Evolutionary conservation across 2,329 filamentous ascomycete species (phyloP).

Genomic region (Ophiosphaerella korrae): DNA sequence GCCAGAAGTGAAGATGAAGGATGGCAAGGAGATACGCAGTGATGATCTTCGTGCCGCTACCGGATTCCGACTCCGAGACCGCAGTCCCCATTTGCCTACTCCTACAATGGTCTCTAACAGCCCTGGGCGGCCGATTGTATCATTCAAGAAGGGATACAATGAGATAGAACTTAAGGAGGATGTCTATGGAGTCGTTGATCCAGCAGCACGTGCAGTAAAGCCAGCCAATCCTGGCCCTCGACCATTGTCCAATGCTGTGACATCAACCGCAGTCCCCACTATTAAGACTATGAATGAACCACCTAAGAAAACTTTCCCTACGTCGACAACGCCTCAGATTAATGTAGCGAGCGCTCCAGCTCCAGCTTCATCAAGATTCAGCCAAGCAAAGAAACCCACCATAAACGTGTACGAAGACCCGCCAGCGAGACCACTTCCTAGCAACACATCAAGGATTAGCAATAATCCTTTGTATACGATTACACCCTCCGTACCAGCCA

Average conservation of each 20-base stretch:
- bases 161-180: conserved; percentile 72
- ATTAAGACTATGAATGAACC: conserved; percentile 56
- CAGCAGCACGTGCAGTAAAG: conserved; percentile 22
- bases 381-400: conserved; percentile 21
- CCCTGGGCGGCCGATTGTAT: conserved; percentile 92
- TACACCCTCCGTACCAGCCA: conserved; percentile 46
- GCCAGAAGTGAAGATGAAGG: conserved; percentile 63
- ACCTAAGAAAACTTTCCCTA: conserved; percentile 20
- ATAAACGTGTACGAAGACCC: conserved; percentile 37
- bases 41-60: conserved; percentile 91
- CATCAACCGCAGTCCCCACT: conserved; percentile 53
- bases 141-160: conserved; percentile 85
- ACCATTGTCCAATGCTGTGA: conserved; percentile 45
- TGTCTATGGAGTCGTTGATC: conserved; percentile 34
- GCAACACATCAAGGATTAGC: conserved; percentile 31
- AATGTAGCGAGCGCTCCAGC: conserved; percentile 29
- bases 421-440: conserved; percentile 34
- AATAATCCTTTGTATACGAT: conserved; percentile 31
- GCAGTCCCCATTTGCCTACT: conserved; percentile 84
- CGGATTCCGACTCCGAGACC: conserved; percentile 84
- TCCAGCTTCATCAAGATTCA: conserved; percentile 22
- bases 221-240: conserved; percentile 27
- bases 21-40: conserved; percentile 80
- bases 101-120: conserved; percentile 90
- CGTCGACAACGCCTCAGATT: conserved; percentile 38